Conservation (phyloP, 108 stramenopile genomes). For the Nannochloropsis granulata region DNA sequence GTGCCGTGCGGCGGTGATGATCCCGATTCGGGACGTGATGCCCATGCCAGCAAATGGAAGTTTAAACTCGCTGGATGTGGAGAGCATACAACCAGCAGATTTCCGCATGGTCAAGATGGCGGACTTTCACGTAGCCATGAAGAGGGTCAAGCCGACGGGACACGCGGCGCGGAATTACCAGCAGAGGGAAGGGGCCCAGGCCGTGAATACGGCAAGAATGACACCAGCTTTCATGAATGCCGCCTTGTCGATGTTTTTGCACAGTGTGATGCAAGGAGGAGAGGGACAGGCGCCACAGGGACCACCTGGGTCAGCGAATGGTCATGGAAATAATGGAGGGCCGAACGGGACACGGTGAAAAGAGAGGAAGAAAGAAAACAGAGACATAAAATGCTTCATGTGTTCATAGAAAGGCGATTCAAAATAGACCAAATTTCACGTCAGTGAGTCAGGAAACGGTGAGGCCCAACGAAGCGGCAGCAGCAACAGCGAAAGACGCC, state of each 20-base stretch:
- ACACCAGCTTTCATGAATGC: not conserved
- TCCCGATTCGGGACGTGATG: conserved; percentile 60
- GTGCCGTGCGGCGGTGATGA: conserved; percentile 75
- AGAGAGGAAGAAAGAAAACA: not conserved
- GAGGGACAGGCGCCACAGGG: not conserved
- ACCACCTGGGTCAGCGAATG: not conserved
- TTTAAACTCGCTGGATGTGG: not conserved
- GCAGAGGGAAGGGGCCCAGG: not conserved
- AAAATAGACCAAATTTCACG: not conserved
- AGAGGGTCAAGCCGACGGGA: conserved; percentile 11
- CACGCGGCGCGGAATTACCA: conserved; percentile 14
- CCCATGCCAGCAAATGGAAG: conserved; percentile 15
- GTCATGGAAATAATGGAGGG: not conserved
- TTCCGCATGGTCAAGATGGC: not conserved
- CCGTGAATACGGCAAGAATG: not conserved
- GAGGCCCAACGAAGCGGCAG: too few relatives aligned
- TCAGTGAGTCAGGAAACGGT: too few relatives aligned
- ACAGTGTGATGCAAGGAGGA: not conserved
- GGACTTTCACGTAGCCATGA: conserved; percentile 15
- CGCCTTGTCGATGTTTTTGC: not conserved
- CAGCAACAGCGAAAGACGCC: too few relatives aligned
- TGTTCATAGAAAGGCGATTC: not conserved
- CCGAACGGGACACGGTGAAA: not conserved
- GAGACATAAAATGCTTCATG: not conserved
- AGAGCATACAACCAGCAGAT: not conserved